Base-by-base conservation (phyloP, 225 moss, liverwort and hornwort species). In the Thuidium tamariscinum region DNA sequence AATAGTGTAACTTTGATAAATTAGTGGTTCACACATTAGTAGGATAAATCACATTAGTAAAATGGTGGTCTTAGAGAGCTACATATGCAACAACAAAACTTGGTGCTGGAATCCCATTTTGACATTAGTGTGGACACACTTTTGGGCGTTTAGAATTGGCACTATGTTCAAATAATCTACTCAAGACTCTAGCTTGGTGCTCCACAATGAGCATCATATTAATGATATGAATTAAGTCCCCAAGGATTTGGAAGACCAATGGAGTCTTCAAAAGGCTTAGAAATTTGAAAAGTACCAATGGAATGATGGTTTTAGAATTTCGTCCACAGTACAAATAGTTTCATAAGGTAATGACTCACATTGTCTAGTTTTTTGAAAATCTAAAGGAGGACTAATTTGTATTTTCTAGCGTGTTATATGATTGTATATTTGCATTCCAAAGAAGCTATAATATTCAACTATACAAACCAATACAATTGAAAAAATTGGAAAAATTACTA, bases 341-440 rank as follows among this genome's bases (percentile, higher is more conserved):
- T 3, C 1, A 2, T n/a, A 52, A 36, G 2, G 14, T 23, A 4
- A 76, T n/a, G 18, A 73, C 41, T 30, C 18, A 72, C 11, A 74
- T 32, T 49, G 7, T 49, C 1, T 0, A 19, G 7, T 32, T 7
- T 70, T 17, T 19, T 19, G 7, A 73, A 72, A 73, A 73, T 32
- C 0, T 49, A 12, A 73, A 30, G 48, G 12, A 12, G 0, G 7
- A 20, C 20, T 11, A 11, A 2, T 11, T 11, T 7, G 7, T 3
- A 1, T 19, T 32, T 49, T 32, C 11, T 48, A 48, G 3, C 2
- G 0, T 0, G 0, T 12, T 48, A 32, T 12, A 32, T 32, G 1
- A 1, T 4, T 48, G 0, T 49, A 1, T 7, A 7, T 49, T 32
- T 4, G 1, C 7, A 73, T 49, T 32, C 0, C 1, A 0, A 73